Evolutionary conservation across 768 basidiomycete species (phyloP).

Genomic region (Polyporus arcularius): DNA sequence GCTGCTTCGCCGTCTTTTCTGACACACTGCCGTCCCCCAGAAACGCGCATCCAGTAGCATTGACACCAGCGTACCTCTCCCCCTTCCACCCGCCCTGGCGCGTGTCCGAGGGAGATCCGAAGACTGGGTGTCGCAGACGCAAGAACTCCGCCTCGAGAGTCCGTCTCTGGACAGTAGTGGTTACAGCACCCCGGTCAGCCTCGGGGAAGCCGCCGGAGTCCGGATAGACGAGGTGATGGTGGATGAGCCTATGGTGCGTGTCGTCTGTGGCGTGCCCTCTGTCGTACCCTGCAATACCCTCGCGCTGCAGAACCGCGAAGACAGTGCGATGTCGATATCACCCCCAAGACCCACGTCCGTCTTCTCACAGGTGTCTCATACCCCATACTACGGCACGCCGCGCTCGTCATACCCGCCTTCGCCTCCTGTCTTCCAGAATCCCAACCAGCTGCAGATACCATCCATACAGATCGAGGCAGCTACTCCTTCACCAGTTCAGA

Average conservation of each 20-base stretch:
- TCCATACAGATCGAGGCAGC: constrained; percentile 21
- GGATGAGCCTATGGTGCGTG: constrained; percentile 27
- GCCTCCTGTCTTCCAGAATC: constrained; percentile 14
- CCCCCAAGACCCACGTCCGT: constrained; percentile 9
- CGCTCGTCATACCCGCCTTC: neutral
- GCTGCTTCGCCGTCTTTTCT: neutral
- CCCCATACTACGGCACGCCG: constrained; percentile 18
- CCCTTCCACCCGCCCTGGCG: constrained; percentile 10
- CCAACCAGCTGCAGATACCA: constrained; percentile 17
- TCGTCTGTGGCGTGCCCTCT: neutral
- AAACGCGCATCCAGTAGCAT: constrained; percentile 58
- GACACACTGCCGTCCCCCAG: constrained; percentile 33
- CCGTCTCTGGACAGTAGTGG: constrained; percentile 29
- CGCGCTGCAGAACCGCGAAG: neutral
- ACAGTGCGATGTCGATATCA: constrained; percentile 7
- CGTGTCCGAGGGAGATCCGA: constrained; percentile 45
- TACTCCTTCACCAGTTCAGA: constrained; percentile 23
- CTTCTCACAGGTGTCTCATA: neutral
- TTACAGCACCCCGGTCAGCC: constrained; percentile 10
- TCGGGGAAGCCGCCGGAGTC: neutral
- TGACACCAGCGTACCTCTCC: constrained; percentile 21
- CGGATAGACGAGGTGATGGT: constrained; percentile 50
- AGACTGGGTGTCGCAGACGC: constrained; percentile 76
- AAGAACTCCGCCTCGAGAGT: constrained; percentile 65
- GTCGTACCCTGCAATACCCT: neutral